Base-by-base conservation (phyloP, 257 asterid species). In the Solanum dulcamara region DNA sequence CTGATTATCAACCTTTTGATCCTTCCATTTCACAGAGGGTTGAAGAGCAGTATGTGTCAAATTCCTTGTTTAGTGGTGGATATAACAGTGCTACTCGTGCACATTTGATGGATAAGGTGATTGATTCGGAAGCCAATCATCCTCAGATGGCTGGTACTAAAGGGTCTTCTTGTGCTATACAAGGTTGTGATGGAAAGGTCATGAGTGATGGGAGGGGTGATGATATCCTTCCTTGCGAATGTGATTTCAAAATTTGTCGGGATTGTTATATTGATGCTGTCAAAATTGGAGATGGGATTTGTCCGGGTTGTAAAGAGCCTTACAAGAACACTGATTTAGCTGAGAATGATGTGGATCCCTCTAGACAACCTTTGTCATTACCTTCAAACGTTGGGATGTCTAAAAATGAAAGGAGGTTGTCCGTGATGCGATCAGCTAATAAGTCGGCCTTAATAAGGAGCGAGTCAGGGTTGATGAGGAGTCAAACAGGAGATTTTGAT, bases 101-200 rank as follows among this genome's bases (percentile, higher is more conserved):
- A 64, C 99, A 96, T 87, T 85, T 94, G 87, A 96, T 96, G 99
- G 98, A 96, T 86, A 96, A 96, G 91, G 99, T 96, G 89, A 96
- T 93, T 10, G 99, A 96, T 30, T 93, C 98, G 0, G 98, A 93
- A 84, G 87, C 94, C 42, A 93, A 83, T 84, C 98, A 95, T 89
- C 99, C 99, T 4, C 99, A 96, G 89, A 94, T 94, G 97, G 97
- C 97, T 42, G 98, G 98, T 40, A 89, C 91, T 38, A 94, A 92
- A 88, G 99, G 99, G 46, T 94, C 99, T 1, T 92, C 93, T 0
- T 96, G 99, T 86, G 91, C 98, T 4, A 84, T 96, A 33, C 90
- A 88, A 51, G 99, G 99, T 5, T 96, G 99, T 40, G 98, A 96
- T 87, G 99, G 97, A 7, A 93, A 92, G 51, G 98, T 93, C 37